Conservation (phyloP, 2,329 filamentous ascomycete species). For the Trichoderma sp. region DNA sequence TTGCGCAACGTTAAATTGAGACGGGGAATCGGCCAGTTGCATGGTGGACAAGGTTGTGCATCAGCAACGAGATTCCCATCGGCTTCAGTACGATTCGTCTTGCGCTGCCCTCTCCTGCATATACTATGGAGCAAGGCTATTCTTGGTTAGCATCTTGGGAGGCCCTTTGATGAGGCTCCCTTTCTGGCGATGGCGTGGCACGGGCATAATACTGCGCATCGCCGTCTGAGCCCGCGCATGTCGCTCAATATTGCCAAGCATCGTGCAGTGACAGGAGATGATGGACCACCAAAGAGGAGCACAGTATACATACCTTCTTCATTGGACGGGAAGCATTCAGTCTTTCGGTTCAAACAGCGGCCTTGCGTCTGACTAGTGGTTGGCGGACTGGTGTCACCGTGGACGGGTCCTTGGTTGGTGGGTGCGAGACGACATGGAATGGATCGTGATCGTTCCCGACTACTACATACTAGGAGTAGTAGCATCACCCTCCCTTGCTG, state of each 20-base stretch:
- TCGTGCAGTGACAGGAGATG: neutral
- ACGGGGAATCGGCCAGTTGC: conserved; percentile 15
- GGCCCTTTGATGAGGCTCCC: neutral
- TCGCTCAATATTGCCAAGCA: neutral
- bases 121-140: neutral
- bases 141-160: neutral
- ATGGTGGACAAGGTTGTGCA: conserved; percentile 9
- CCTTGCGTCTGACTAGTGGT: neutral
- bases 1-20: neutral
- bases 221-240: neutral
- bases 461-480: neutral
- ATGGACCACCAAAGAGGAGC: neutral
- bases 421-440: neutral
- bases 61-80: neutral
- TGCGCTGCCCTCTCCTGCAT: neutral
- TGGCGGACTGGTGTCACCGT: neutral
- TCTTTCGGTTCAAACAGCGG: neutral
- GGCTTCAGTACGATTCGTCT: neutral
- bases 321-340: neutral
- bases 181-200: neutral
- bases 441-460: neutral
- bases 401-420: neutral
- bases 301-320: neutral
- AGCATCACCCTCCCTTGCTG: neutral
- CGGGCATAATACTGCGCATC: neutral